Percentiles rank a stretch among this genome's conserved stretches.
These are phyloP conservation scores for Protostelium mycophagum DNA, from an alignment of 78 protist genomes.

Conservation along the genomic window DNA sequence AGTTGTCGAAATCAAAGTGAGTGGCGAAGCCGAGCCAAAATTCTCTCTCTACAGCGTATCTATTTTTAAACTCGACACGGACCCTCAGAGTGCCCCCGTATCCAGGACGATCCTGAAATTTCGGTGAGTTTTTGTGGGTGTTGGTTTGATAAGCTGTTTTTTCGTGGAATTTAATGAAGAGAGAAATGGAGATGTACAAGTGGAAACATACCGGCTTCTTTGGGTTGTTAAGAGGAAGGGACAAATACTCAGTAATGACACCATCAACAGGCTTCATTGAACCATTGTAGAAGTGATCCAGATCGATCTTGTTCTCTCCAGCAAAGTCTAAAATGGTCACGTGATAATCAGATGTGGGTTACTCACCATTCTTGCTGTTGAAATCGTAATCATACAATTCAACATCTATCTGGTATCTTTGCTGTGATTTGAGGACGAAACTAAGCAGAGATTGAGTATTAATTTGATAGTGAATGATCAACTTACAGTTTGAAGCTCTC, in stretches of 20 bases:
- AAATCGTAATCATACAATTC: constrained; percentile 58
- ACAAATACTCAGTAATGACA: constrained; percentile 1
- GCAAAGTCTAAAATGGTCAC: neutral
- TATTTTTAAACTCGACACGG: neutral
- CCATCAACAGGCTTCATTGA: constrained; percentile 25
- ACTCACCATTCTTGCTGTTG: constrained; percentile 32
- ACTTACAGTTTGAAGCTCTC: neutral
- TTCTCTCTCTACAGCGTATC: neutral
- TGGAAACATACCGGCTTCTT: constrained; percentile 19
- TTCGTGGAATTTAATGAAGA: too few relatives aligned
- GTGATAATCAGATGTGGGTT: neutral
- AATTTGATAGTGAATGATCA: too few relatives aligned
- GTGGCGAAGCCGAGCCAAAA: neutral
- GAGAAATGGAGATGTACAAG: constrained; percentile 34
- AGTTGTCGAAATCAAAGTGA: neutral
- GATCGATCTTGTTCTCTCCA: neutral
- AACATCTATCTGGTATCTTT: constrained; percentile 9
- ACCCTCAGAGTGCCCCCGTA: neutral
- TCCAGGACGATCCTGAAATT: neutral
- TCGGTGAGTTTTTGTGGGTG: too few relatives aligned
- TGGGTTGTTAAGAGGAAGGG: neutral
- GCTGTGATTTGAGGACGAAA: constrained; percentile 22
- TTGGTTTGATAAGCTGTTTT: too few relatives aligned
- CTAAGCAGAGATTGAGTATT: neutral
- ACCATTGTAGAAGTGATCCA: neutral